A percentile compares a stretch with the other conserved stretches of the same genome.
These are phyloP conservation scores for Trametes cingulata DNA, from an alignment of 768 basidiomycete species.

Conservation along the genomic window DNA sequence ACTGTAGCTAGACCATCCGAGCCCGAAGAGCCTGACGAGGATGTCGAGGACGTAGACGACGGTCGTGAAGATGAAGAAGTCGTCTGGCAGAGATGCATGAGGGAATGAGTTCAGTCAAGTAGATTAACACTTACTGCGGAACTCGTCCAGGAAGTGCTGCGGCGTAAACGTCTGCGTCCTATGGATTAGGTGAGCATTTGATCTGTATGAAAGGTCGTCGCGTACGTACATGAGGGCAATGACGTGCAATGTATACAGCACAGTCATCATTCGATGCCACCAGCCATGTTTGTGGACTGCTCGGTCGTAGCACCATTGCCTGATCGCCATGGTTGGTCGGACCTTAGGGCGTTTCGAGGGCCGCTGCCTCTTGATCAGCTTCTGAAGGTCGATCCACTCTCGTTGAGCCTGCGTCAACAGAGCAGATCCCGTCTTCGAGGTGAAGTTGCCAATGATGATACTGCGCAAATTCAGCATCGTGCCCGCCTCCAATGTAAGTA, in stretches of 20 bases:
- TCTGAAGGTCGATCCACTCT: conserved; percentile 93
- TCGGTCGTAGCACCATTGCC: conserved; percentile 89
- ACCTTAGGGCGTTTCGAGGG: conserved; percentile 80
- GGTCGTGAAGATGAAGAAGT: conserved; percentile 74
- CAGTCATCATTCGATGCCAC: conserved; percentile 83
- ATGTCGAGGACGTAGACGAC: conserved; percentile 78
- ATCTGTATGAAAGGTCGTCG: not conserved
- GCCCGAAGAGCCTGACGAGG: conserved; percentile 72
- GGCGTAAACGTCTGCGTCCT: conserved; percentile 77
- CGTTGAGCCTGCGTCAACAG: conserved; percentile 83
- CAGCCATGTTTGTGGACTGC: conserved; percentile 91
- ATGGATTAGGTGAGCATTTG: not conserved
- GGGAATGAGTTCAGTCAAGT: not conserved
- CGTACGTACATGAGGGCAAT: conserved; percentile 72
- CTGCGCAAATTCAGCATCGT: conserved; percentile 41
- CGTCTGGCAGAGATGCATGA: conserved; percentile 45
- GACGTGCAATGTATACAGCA: conserved; percentile 80
- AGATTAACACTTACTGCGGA: conserved; percentile 54
- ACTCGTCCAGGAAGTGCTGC: conserved; percentile 46
- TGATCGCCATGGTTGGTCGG: conserved; percentile 53
- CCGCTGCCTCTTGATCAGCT: conserved; percentile 80
- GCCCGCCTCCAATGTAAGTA: not conserved
- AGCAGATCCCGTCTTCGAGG: conserved; percentile 81
- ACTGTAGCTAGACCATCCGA: conserved; percentile 83
- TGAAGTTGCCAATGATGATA: conserved; percentile 95